Evolutionary conservation across 1,284 basidiomycete species (phyloP), one percentile per base, ranked within the genome.

Genomic region (Ceratobasidium sp.): DNA sequence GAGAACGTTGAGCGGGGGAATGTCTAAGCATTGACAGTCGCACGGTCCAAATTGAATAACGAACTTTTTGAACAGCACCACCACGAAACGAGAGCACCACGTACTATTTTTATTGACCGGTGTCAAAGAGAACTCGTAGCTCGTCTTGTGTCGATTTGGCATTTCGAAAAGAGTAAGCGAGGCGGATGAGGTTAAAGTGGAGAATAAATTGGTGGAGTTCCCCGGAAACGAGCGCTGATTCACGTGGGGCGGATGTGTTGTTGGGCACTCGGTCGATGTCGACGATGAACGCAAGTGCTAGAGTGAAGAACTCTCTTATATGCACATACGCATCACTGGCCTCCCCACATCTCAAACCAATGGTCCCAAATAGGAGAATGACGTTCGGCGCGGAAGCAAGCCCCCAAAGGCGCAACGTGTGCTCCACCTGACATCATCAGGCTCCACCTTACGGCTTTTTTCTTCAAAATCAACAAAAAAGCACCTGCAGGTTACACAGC

Each of bases 1-100:
- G n/a, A 73, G 26, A 16, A 69, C 72, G 12, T 58, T 43, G 23
- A 67, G 50, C 23, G 72, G 57, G 16, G 72, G 72, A 26, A 73
- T 73, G 65, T 73, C 72, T 73, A 23, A 50, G 32, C 34, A 30
- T 34, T 45, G 45, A 45, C 39, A 39, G 48, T 30, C 18, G 21
- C 21, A 59, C 14, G 57, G 34, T 41, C 21, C 64, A 55, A 67
- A 26, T 41, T 21, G 32, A 69, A 28, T 34, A 45, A 30, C 16
- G 9, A 60, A 60, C 39, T 5, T 30, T 53, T 53, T 53, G 14
- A 18, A 32, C 23, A n/a, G n/a, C n/a, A 18, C 23, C 28, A 32
- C 6, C 28, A 53, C 14, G 32, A 21, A 32, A 53, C 6, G 14
- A 30, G 21, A 45, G 39, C n/a, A 58, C 18, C 52, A 58, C 62